phyloP scores from a whole-genome alignment of 176 grass and related monocot species.

The Paspalum notatum region DNA sequence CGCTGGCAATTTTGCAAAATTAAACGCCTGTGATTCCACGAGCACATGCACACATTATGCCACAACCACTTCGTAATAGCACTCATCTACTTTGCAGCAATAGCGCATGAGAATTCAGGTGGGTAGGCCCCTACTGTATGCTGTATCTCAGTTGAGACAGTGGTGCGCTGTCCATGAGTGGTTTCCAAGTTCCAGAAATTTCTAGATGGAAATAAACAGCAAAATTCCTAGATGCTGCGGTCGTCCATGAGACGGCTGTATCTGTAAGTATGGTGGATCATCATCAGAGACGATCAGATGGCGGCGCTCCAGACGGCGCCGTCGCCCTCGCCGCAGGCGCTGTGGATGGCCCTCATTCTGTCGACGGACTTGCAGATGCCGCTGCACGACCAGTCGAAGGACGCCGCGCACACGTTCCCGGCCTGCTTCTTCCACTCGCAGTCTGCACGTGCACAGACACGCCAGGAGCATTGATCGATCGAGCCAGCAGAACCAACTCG shows the following conservation, averaged over 20 bases:
- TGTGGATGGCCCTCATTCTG: constrained; percentile 66
- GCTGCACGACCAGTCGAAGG: constrained; percentile 68
- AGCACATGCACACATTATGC: neutral
- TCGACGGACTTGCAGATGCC: constrained; percentile 62
- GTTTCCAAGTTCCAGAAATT: neutral
- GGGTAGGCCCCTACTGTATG: neutral
- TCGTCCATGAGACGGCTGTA: too few species aligned
- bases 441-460: constrained; percentile 9
- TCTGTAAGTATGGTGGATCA: neutral
- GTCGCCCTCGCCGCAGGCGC: constrained; percentile 56
- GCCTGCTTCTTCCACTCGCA: constrained; percentile 70
- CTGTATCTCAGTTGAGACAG: neutral
- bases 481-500: neutral
- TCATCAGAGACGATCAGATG: neutral
- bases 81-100: neutral
- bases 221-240: too few species aligned
- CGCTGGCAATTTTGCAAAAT: neutral
- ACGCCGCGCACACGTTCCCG: constrained; percentile 60
- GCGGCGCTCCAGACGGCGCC: constrained; percentile 43
- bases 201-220: neutral
- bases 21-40: neutral
- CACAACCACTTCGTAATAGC: neutral
- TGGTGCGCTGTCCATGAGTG: neutral
- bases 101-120: neutral
- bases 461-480: neutral